Percentiles rank a stretch among this genome's conserved stretches.
phyloP scores from a whole-genome alignment of 306 rosid species.

The Cucurbita argyrosperma region DNA sequence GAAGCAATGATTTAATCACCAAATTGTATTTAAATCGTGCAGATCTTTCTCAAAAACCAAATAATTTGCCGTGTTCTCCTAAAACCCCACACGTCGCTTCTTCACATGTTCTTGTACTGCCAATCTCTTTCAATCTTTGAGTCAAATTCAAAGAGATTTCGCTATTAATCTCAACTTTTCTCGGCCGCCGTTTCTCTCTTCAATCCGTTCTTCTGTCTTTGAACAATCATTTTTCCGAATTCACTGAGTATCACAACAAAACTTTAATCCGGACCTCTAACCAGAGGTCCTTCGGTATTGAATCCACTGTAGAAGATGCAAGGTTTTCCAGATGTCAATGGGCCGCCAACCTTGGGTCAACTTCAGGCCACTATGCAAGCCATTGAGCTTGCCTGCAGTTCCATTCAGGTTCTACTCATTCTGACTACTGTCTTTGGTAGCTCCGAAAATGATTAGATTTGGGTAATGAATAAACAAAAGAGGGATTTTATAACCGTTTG shows the following conservation, averaged over 20 bases:
- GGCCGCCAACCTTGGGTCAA: conserved; percentile 31
- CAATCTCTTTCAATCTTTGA: neutral
- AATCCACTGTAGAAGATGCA: conserved; percentile 32
- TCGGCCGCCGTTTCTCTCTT: neutral
- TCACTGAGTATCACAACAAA: neutral
- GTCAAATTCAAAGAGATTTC: neutral
- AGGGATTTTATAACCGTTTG: neutral
- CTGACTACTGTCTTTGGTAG: neutral
- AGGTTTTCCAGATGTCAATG: conserved; percentile 36
- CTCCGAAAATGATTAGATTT: neutral
- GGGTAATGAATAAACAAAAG: neutral
- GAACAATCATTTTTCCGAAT: neutral
- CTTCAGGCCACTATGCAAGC: conserved; percentile 84
- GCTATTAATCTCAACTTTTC: neutral
- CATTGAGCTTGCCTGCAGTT: conserved; percentile 66
- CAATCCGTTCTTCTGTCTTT: neutral
- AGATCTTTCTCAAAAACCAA: neutral
- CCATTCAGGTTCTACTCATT: conserved; percentile 54
- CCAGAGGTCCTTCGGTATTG: neutral
- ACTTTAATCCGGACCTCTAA: neutral
- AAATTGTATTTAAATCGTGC: neutral
- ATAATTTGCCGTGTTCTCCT: neutral
- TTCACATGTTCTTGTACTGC: neutral
- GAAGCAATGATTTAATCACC: too few relatives aligned
- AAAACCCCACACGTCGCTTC: neutral